Evolutionary conservation across 768 basidiomycete species (phyloP).

Genomic region (Naganishia vaughanmartiniae): DNA sequence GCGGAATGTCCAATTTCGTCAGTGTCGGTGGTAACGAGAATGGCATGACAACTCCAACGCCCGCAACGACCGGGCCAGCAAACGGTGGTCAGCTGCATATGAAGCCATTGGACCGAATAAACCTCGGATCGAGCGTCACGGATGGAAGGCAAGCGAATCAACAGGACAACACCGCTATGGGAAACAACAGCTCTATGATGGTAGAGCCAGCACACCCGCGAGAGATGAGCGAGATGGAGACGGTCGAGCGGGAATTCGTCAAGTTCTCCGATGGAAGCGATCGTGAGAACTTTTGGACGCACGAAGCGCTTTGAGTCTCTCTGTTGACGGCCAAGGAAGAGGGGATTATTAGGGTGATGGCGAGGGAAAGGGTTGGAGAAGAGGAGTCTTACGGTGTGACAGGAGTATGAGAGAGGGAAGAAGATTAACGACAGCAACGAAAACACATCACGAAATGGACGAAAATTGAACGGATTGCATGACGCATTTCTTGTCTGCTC

Average conservation of each 20-base stretch:
- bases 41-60: not conserved
- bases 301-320: conserved; percentile 4
- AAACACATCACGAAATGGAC: not conserved
- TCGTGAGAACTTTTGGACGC: conserved; percentile 13
- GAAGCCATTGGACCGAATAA: not conserved
- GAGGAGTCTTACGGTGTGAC: too few relatives aligned
- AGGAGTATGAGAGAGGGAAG: not conserved
- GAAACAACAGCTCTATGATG: not conserved
- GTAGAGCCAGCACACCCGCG: not conserved
- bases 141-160: not conserved
- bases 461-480: not conserved
- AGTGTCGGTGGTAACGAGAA: not conserved
- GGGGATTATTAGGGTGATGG: not conserved
- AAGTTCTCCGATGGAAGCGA: conserved; percentile 23
- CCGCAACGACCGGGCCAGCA: not conserved
- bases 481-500: not conserved
- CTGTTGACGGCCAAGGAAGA: not conserved
- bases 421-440: not conserved
- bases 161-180: not conserved
- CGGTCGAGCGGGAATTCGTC: conserved; percentile 22
- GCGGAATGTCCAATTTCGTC: not conserved
- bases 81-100: not conserved
- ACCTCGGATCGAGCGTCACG: not conserved
- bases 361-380: not conserved
- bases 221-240: conserved; percentile 21